Conservation (phyloP, 371 early-diverging fungal species). For the Mucor mucedo region DNA sequence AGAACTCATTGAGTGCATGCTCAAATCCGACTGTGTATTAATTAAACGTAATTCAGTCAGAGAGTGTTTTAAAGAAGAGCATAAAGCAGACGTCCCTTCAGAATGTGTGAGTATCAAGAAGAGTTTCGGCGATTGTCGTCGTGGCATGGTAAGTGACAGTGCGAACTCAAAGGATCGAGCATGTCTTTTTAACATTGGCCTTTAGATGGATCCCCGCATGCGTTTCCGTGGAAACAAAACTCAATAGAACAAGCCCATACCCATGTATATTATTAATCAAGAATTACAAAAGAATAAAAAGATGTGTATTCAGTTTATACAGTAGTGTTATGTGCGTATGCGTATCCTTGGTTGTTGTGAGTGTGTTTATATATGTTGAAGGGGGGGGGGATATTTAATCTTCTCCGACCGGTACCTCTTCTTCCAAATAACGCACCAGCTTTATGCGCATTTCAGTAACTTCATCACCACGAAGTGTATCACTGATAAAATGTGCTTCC, state of each 20-base stretch:
- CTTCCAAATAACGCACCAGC: constrained; percentile 87
- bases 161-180: too few species aligned
- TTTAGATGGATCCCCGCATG: constrained; percentile 56
- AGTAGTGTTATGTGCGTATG: neutral
- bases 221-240: constrained; percentile 56
- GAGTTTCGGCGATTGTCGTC: constrained; percentile 73
- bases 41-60: constrained; percentile 65
- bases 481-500: constrained; percentile 82
- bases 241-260: constrained; percentile 28
- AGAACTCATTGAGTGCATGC: constrained; percentile 73
- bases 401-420: constrained; percentile 94
- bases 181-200: too few species aligned
- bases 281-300: neutral
- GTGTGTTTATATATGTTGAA: neutral
- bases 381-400: constrained; percentile 59
- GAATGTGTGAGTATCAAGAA: constrained; percentile 69
- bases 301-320: neutral
- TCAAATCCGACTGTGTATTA: constrained; percentile 76
- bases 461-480: constrained; percentile 90
- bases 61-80: constrained; percentile 70
- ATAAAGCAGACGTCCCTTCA: constrained; percentile 62
- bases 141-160: constrained; percentile 63
- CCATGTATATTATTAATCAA: constrained; percentile 11
- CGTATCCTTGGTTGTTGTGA: neutral
- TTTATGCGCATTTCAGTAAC: constrained; percentile 89